Conservation (phyloP, 768 basidiomycete species). For the Artomyces pyxidatus region DNA sequence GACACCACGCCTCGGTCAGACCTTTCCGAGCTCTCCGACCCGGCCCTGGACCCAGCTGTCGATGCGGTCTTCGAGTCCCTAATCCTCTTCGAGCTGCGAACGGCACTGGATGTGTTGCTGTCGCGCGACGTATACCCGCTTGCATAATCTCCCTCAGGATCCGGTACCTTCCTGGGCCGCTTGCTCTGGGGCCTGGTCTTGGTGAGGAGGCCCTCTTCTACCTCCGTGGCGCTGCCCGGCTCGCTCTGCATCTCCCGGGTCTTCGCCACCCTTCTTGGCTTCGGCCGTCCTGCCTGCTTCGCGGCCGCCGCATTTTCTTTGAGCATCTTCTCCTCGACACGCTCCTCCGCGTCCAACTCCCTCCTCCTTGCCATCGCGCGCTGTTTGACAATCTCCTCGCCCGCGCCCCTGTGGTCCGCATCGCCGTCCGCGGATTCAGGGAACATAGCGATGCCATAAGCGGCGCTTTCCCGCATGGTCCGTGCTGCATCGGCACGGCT, state of each 20-base stretch:
- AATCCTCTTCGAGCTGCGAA: not conserved
- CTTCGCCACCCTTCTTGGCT: conserved; percentile 2
- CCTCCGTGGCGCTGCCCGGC: conserved; percentile 3
- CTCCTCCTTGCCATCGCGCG: conserved; percentile 33
- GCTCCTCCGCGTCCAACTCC: conserved; percentile 35
- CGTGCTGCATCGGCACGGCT: conserved; percentile 39
- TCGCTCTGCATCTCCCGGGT: conserved; percentile 1
- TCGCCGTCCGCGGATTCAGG: conserved; percentile 45
- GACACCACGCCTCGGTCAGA: not conserved
- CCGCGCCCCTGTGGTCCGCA: conserved; percentile 27
- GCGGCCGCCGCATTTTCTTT: conserved; percentile 10
- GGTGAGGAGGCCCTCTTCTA: conserved; percentile 5
- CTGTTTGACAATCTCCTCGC: conserved; percentile 36
- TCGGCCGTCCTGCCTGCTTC: not conserved
- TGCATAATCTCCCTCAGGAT: not conserved
- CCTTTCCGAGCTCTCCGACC: not conserved
- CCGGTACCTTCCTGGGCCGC: not conserved
- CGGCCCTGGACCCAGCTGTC: not conserved
- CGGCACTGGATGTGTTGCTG: not conserved
- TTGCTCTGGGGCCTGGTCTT: not conserved
- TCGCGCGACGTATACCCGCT: not conserved
- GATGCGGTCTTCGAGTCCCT: not conserved
- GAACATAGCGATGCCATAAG: conserved; percentile 83
- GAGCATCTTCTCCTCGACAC: conserved; percentile 22
- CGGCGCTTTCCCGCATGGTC: conserved; percentile 66